These are phyloP conservation scores for Basidiobolus meristosporus DNA, from an alignment of 371 early-diverging fungal genomes.

Conservation along the genomic window DNA sequence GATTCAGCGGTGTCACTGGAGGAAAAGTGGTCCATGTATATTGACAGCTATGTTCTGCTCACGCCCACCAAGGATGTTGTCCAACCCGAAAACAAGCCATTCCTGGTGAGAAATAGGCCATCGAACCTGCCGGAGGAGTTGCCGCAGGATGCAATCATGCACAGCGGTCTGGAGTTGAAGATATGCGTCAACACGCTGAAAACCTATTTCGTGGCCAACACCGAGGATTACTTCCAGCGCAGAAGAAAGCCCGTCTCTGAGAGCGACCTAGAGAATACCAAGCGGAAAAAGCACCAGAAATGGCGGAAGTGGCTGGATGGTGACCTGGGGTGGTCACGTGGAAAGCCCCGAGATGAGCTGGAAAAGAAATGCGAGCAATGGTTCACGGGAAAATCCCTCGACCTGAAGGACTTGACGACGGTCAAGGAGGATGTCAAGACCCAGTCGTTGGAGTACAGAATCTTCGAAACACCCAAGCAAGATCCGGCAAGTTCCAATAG, in stretches of 20 bases:
- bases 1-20: slow-evolving; percentile 58
- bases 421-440: too few species aligned
- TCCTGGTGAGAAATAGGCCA: slow-evolving; percentile 2
- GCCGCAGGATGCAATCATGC: slow-evolving; percentile 26
- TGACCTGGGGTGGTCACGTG: neutral
- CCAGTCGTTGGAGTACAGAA: too few species aligned
- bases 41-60: slow-evolving; percentile 71
- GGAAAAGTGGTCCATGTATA: slow-evolving; percentile 83
- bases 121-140: slow-evolving; percentile 12
- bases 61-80: slow-evolving; percentile 56
- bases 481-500: too few species aligned
- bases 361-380: too few species aligned
- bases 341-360: too few species aligned
- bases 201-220: slow-evolving; percentile 59
- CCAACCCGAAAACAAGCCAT: slow-evolving; percentile 23
- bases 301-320: neutral
- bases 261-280: neutral
- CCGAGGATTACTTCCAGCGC: slow-evolving; percentile 50
- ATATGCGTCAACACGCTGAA: slow-evolving; percentile 77
- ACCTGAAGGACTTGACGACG: too few species aligned
- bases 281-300: neutral
- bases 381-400: too few species aligned
- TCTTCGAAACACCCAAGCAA: too few species aligned
- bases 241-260: neutral
- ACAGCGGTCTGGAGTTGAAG: slow-evolving; percentile 59